Base-by-base conservation (phyloP, 2,329 filamentous ascomycete genomes). In the Corynespora cassiicola region DNA sequence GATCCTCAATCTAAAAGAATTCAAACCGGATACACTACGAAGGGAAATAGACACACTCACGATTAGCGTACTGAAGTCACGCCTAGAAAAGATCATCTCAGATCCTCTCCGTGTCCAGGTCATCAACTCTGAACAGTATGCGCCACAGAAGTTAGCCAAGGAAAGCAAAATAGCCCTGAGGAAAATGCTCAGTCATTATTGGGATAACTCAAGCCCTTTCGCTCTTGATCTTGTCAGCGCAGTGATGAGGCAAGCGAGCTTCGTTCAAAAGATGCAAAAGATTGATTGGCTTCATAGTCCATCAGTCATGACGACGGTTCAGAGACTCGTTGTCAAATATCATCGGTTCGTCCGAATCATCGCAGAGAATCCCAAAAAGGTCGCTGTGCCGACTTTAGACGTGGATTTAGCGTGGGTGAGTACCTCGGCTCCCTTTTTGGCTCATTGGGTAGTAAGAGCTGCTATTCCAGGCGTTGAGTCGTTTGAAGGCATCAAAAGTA, bases 241-340 rank as follows among this genome's bases (percentile, higher is more conserved):
- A 0, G 81, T 87, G 2, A 72, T 86, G 50, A 75, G 86, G 0
- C 86, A 89, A 58, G 78, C 81, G 12, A 72, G 38, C 78, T 30
- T 88, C 51, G 69, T 82, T 3, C 80, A 84, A 42, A 88, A 92
- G 70, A 91, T 92, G 87, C 76, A 80, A 50, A 75, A 79, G 50
- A 81, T 91, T 30, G 86, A 90, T 66, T 92, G 87, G 88, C 71
- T 91, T 1, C 87, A 88, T 63, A 87, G 84, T 17, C 87, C 87
- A 0, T 74, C 82, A 0, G 76, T 84, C 0, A 68, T 66, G 3
- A 70, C 76, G 0, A 91, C 86, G 0, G 88, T 88, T 79, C 47
- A 61, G 0, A 78, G 87, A 0, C 72, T 89, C 1, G 70, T 88
- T 4, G 58, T 56, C 2, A 90, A 88, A 59, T 88, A 88, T 54